A percentile compares a stretch with the other conserved stretches of the same genome.
Conservation (phyloP, 2,329 filamentous ascomycete species). For the Aureobasidium namibiae region DNA sequence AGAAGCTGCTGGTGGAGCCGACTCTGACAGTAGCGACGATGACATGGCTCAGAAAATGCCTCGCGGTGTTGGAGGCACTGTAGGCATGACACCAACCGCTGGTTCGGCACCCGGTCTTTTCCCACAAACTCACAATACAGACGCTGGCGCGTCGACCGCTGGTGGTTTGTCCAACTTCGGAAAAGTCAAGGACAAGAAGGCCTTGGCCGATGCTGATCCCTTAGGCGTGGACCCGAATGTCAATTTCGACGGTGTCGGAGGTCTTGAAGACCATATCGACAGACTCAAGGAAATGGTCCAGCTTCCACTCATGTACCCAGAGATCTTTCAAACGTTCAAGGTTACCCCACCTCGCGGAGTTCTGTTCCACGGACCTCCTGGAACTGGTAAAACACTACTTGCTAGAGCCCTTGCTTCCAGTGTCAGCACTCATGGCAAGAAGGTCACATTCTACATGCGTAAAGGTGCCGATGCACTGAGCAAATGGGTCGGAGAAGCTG, state of each 20-base stretch:
- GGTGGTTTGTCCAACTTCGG: conserved; percentile 72
- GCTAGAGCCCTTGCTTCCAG: conserved; percentile 88
- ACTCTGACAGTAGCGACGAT: conserved; percentile 96
- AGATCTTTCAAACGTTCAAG: conserved; percentile 84
- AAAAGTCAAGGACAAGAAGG: conserved; percentile 87
- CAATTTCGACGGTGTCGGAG: conserved; percentile 89
- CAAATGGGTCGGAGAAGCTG: conserved; percentile 98
- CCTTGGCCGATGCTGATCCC: conserved; percentile 86
- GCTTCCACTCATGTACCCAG: conserved; percentile 85
- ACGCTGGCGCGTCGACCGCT: conserved; percentile 43
- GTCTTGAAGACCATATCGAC: conserved; percentile 86
- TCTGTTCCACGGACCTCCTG: conserved; percentile 91
- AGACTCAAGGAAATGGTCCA: conserved; percentile 99
- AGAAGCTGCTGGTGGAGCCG: conserved; percentile 67
- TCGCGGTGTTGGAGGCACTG: conserved; percentile 48
- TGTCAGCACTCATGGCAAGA: conserved; percentile 78
- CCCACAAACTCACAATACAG: conserved; percentile 49
- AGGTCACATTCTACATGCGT: conserved; percentile 98
- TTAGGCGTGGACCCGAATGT: conserved; percentile 88
- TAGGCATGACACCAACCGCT: conserved; percentile 56
- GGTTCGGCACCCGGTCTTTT: conserved; percentile 44
- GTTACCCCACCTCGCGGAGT: conserved; percentile 93
- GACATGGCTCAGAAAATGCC: conserved; percentile 61
- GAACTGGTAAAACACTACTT: conserved; percentile 95
- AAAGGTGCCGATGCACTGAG: conserved; percentile 96